Conservation (phyloP, 371 early-diverging fungal genomes). For the Mortierella sp. region DNA sequence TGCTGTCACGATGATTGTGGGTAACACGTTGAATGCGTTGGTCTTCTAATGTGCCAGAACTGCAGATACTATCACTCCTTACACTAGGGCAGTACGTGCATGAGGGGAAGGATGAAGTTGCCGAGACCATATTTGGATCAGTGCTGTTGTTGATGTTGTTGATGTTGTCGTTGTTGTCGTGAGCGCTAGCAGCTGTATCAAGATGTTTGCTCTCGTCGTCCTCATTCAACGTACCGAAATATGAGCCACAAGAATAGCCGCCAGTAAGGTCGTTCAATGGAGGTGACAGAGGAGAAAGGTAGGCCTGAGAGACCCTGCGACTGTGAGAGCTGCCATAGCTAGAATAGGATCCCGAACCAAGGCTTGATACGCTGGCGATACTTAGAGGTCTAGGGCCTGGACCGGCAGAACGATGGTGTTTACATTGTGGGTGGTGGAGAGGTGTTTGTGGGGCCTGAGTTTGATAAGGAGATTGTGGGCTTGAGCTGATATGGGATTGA, state of each 20-base stretch:
- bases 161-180: constrained; percentile 8
- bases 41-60: constrained; percentile 19
- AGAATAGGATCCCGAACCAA: constrained; percentile 36
- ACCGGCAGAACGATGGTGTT: constrained; percentile 17
- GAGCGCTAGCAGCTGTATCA: not conserved
- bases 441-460: not conserved
- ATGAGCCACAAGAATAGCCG: constrained; percentile 16
- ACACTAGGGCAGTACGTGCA: constrained; percentile 42
- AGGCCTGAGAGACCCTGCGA: constrained; percentile 49
- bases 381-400: constrained; percentile 32
- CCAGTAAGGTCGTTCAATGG: constrained; percentile 27
- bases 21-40: not conserved
- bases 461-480: not conserved
- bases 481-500: constrained; percentile 18
- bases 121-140: constrained; percentile 26
- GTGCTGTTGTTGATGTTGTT: not conserved
- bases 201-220: constrained; percentile 12
- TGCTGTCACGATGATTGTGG: constrained; percentile 8
- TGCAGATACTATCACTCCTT: constrained; percentile 46
- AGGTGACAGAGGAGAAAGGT: constrained; percentile 38
- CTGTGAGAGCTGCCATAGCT: constrained; percentile 30
- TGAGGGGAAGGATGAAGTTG: constrained; percentile 21
- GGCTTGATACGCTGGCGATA: constrained; percentile 47
- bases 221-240: constrained; percentile 28
- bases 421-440: constrained; percentile 23